Evolutionary conservation across 192 early-diverging fungal species (phyloP).

Genomic region (Coemansia erecta): DNA sequence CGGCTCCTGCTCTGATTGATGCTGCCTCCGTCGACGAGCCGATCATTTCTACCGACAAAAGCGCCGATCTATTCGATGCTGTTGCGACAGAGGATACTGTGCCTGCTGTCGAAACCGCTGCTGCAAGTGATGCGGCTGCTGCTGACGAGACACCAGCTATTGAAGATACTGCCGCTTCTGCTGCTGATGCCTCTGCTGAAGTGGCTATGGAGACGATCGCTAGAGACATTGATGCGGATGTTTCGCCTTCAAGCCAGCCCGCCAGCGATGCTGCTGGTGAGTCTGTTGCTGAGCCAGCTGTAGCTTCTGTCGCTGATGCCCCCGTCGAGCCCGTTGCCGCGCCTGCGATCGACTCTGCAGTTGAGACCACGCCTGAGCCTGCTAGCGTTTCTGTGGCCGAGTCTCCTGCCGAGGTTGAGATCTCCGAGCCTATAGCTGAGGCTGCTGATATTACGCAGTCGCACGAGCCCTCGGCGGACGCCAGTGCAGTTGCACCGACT

Average conservation of each 20-base stretch:
- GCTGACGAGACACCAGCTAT: not conserved
- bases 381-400: not conserved
- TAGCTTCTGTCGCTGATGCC: not conserved
- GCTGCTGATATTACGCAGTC: conserved; percentile 4
- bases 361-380: not conserved
- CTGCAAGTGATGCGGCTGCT: not conserved
- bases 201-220: not conserved
- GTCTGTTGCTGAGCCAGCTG: not conserved
- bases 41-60: no score
- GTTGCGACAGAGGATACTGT: not conserved
- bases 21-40: no score
- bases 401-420: not conserved
- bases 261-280: not conserved
- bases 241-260: not conserved
- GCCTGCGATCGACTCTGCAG: not conserved
- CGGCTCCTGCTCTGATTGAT: not conserved
- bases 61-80: no score
- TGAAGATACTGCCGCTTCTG: not conserved
- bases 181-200: conserved; percentile 1
- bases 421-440: conserved; percentile 5
- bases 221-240: no score
- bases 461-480: conserved; percentile 5
- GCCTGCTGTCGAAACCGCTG: not conserved
- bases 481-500: conserved; percentile 3
- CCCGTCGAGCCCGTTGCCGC: not conserved